Conservation (phyloP, 495 filamentous ascomycete genomes). For the Astrothelium subdiscretum region DNA sequence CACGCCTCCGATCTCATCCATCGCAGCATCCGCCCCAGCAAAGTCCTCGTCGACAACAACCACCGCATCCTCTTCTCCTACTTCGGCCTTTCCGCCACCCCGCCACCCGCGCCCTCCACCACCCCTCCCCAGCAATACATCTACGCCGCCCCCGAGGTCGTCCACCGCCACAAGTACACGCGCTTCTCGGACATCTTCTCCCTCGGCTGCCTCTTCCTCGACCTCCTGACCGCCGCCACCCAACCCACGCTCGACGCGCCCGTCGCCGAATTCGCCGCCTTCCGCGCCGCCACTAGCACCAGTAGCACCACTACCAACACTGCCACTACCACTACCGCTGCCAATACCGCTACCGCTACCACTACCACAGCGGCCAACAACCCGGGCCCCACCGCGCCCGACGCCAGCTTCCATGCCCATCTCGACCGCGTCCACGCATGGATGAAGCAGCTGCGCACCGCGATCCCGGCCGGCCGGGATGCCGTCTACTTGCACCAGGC, state of each 20-base stretch:
- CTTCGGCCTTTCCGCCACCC: slow-evolving; percentile 14
- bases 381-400: slow-evolving; percentile 8
- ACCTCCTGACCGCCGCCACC: slow-evolving; percentile 46
- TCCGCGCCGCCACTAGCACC: slow-evolving; percentile 38
- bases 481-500: background rate
- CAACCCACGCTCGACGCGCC: slow-evolving; percentile 53
- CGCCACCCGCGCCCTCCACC: background rate
- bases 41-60: slow-evolving; percentile 20
- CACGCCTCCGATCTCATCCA: slow-evolving; percentile 17
- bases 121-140: slow-evolving; percentile 15
- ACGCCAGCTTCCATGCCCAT: slow-evolving; percentile 22
- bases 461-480: background rate
- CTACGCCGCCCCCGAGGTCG: slow-evolving; percentile 21
- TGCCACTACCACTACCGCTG: background rate
- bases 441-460: slow-evolving; percentile 13
- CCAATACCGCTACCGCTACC: background rate
- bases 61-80: slow-evolving; percentile 14
- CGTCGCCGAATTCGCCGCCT: slow-evolving; percentile 54
- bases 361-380: background rate
- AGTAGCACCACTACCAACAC: slow-evolving; percentile 5
- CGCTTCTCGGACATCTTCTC: slow-evolving; percentile 57
- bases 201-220: slow-evolving; percentile 57
- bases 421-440: slow-evolving; percentile 17
- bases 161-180: slow-evolving; percentile 9
- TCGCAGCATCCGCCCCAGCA: slow-evolving; percentile 17